These are phyloP conservation scores for Annulohypoxylon truncatum DNA, from an alignment of 2,329 filamentous ascomycete species.

Conservation along the genomic window DNA sequence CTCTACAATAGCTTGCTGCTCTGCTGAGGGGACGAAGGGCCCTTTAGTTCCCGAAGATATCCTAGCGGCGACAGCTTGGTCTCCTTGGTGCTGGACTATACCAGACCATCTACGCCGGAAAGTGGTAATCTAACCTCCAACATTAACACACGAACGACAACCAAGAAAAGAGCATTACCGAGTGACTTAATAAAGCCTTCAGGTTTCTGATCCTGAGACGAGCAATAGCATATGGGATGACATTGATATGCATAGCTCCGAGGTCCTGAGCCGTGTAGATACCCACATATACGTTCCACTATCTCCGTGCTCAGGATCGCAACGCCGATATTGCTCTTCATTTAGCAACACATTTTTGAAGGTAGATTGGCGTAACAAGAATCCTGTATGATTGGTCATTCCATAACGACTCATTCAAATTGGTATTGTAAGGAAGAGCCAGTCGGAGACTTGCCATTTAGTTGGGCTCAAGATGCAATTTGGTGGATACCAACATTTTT, in stretches of 20 bases:
- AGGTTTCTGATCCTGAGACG: not conserved
- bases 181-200: not conserved
- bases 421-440: too few relatives aligned
- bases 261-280: not conserved
- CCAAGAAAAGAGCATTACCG: not conserved
- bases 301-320: not conserved
- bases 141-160: not conserved
- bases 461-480: too few relatives aligned
- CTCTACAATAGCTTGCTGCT: constrained; percentile 44
- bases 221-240: not conserved
- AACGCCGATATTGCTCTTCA: not conserved
- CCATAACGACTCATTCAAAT: too few relatives aligned
- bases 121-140: not conserved
- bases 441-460: too few relatives aligned
- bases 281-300: not conserved
- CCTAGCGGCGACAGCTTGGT: not conserved
- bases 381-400: too few relatives aligned
- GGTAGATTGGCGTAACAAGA: not conserved
- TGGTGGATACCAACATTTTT: too few relatives aligned
- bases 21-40: constrained; percentile 39
- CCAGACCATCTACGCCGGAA: not conserved
- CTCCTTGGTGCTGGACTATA: not conserved
- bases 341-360: not conserved
- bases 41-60: not conserved
- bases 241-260: not conserved